A percentile compares a stretch with the other conserved stretches of the same genome.
Evolutionary conservation across 108 stramenopile genomes (phyloP).

Genomic region (Seminavis robusta): DNA sequence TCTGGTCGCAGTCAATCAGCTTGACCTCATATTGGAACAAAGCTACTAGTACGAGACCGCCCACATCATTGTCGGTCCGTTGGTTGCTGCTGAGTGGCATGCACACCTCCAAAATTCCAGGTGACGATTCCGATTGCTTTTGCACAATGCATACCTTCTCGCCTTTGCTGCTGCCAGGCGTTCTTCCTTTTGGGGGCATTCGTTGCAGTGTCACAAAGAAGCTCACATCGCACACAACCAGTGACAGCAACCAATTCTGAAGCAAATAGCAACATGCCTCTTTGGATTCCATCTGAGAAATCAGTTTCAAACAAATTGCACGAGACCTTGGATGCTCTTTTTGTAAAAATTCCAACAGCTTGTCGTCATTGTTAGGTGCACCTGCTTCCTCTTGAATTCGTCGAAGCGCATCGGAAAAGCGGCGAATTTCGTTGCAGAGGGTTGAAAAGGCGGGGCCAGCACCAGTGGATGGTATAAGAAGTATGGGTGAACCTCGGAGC

Average conservation of each 20-base stretch:
- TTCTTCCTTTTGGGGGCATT: not conserved
- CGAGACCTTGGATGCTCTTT: not conserved
- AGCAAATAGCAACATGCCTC: conserved; percentile 53
- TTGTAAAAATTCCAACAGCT: not conserved
- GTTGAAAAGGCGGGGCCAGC: conserved; percentile 5
- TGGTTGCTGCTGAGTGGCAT: not conserved
- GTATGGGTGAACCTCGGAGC: not conserved
- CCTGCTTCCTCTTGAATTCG: not conserved
- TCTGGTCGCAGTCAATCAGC: conserved; percentile 64
- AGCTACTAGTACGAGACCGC: conserved; percentile 12
- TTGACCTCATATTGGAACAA: conserved; percentile 39
- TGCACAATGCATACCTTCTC: not conserved
- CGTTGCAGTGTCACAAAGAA: conserved; percentile 48
- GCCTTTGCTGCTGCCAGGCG: not conserved
- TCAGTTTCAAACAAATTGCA: conserved; percentile 11
- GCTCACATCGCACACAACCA: conserved; percentile 70
- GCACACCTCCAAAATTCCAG: not conserved
- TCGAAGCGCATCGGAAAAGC: not conserved
- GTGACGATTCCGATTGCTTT: not conserved
- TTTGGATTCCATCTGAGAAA: conserved; percentile 20
- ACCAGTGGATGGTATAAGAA: not conserved
- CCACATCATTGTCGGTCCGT: conserved; percentile 10
- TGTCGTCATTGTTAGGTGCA: not conserved
- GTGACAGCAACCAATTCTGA: conserved; percentile 65
- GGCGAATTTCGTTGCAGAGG: conserved; percentile 10